Evolutionary conservation across 2,329 filamentous ascomycete species (phyloP), one percentile per base, ranked within the genome.

Genomic region (Neonectria neomacrospora): DNA sequence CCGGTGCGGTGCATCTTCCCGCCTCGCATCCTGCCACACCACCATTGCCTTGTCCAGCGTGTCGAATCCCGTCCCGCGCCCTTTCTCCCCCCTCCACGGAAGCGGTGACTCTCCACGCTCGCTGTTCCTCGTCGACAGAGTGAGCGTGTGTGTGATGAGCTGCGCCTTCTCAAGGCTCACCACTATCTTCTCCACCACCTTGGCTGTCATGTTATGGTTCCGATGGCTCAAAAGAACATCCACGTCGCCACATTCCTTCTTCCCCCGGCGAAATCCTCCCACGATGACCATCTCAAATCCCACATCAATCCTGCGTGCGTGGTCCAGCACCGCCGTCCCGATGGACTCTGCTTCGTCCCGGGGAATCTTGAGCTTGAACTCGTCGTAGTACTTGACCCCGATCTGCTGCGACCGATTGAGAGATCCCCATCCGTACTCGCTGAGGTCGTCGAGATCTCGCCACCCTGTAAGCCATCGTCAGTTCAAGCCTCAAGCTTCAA

Each of bases 341-440:
- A 97, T 97, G 0, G 75, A 73, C 69, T 93, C 89, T 0, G 93
- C 91, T 76, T 98, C 94, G 0, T 74, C 61, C 1, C 94, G 87
- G 0, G 92, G 86, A 5, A 98, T 92, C 14, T 86, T 88, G 16
- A 84, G 78, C 48, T 86, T 80, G 58, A 99, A 91, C 67, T 98
- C 95, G 34, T 96, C 91, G 75, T 96, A 97, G 78, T 90, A 97
- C 75, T 98, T 98, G 47, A 97, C 82, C 0, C 96, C 95, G 58
- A 98, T 97, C 75, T 98, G 94, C 77, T 97, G 95, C 1, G 93
- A 91, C 12, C 94, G 88, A 1, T 85, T 90, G 1, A 98, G 82
- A 0, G 78, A 83, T 20, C 82, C 76, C 95, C 95, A 98, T 11
- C 92, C 94, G 71, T 89, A 86, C 72, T 97, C 91, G 42, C 97